Evolutionary conservation across 768 basidiomycete genomes (phyloP).

Genomic region (Crucibulum laeve): DNA sequence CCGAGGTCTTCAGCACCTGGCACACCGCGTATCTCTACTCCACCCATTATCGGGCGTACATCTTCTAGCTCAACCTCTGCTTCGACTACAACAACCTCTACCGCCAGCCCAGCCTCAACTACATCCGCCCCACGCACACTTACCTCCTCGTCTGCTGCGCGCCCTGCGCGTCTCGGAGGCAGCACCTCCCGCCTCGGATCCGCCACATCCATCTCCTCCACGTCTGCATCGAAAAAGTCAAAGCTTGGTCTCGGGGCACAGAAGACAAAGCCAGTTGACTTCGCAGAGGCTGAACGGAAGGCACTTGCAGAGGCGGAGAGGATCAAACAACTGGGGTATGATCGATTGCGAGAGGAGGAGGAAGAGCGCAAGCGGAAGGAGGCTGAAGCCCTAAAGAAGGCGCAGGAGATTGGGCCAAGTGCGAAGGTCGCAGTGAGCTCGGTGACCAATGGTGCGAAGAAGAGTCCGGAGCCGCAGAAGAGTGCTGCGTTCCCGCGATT

Average conservation of each 20-base stretch:
- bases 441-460: conserved; percentile 9
- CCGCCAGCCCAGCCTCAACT: conserved; percentile 15
- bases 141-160: conserved; percentile 59
- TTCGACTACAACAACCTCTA: conserved; percentile 43
- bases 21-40: conserved; percentile 44
- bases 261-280: conserved; percentile 84
- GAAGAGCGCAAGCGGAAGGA: conserved; percentile 71
- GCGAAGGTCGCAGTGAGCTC: conserved; percentile 16
- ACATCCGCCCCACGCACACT: conserved; percentile 52
- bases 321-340: conserved; percentile 88
- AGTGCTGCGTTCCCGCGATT: conserved; percentile 60
- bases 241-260: conserved; percentile 86
- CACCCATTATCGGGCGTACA: conserved; percentile 57
- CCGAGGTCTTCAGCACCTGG: conserved; percentile 50
- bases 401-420: conserved; percentile 32
- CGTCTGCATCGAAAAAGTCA: conserved; percentile 45
- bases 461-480: conserved; percentile 19
- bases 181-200: conserved; percentile 35
- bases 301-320: conserved; percentile 92
- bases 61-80: conserved; percentile 30
- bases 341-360: conserved; percentile 77
- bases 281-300: conserved; percentile 89
- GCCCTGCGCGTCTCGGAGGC: conserved; percentile 36
- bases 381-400: conserved; percentile 43
- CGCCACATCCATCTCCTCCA: conserved; percentile 25